These are phyloP conservation scores for Dendrocalamus latiflorus DNA, from an alignment of 202 grass and related monocot species.

Conservation along the genomic window DNA sequence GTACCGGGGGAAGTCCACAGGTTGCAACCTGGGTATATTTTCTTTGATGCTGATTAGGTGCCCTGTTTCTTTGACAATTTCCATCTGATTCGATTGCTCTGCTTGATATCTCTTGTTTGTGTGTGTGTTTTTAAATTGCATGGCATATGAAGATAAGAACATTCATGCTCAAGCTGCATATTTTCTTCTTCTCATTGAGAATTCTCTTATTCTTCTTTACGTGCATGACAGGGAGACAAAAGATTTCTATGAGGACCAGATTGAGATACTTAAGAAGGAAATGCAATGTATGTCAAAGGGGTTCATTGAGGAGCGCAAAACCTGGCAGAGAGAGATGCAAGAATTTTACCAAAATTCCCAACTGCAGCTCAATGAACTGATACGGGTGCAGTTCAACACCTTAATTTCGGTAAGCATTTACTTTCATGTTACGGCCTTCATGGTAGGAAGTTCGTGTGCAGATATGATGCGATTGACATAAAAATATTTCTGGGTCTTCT, in stretches of 20 bases:
- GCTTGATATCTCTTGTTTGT: background rate
- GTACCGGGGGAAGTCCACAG: no score
- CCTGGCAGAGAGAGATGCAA: background rate
- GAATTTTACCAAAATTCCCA: slow-evolving; percentile 12
- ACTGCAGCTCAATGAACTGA: background rate
- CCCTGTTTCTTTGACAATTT: background rate
- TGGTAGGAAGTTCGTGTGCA: background rate
- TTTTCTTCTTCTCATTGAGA: background rate
- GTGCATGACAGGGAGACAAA: background rate
- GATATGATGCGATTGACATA: background rate
- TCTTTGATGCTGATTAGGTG: background rate
- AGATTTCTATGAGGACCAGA: background rate
- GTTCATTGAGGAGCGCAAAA: background rate
- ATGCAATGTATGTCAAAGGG: slow-evolving; percentile 4
- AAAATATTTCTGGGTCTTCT: background rate
- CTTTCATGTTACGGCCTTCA: background rate
- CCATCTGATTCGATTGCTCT: background rate
- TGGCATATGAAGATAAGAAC: background rate
- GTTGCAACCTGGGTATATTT: no score
- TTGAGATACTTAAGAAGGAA: slow-evolving; percentile 32
- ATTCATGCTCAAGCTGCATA: background rate
- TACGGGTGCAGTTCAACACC: background rate
- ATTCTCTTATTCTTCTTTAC: background rate
- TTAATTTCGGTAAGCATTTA: slow-evolving; percentile 11
- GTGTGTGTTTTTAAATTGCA: background rate